These are phyloP conservation scores for Leccinum huronense DNA, from an alignment of 1,284 basidiomycete genomes.

Conservation along the genomic window DNA sequence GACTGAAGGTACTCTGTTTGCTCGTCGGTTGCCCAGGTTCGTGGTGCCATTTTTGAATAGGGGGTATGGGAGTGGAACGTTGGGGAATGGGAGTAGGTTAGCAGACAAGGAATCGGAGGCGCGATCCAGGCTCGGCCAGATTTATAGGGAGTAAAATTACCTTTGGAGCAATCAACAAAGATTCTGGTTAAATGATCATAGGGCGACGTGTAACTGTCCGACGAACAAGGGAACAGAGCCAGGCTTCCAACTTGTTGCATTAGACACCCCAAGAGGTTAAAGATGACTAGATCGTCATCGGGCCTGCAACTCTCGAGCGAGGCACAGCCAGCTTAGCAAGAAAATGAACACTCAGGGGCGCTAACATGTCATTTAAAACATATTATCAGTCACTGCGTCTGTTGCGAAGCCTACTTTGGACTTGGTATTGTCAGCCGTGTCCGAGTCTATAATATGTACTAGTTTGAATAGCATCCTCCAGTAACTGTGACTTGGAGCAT, in stretches of 20 bases:
- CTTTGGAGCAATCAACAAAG: not conserved
- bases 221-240: not conserved
- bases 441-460: too few relatives aligned
- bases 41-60: not conserved
- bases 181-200: not conserved
- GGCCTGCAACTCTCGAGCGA: not conserved
- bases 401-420: too few relatives aligned
- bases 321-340: too few relatives aligned
- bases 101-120: not conserved
- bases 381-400: too few relatives aligned
- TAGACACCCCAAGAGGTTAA: not conserved
- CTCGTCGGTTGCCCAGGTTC: not conserved
- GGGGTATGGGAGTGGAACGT: not conserved
- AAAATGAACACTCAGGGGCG: too few relatives aligned
- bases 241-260: not conserved
- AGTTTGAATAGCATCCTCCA: too few relatives aligned
- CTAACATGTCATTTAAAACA: too few relatives aligned
- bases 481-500: too few relatives aligned
- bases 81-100: not conserved
- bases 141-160: not conserved
- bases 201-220: not conserved
- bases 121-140: not conserved
- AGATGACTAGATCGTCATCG: constrained; percentile 1
- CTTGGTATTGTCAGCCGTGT: too few relatives aligned
- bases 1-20: not conserved